phyloP scores from a whole-genome alignment of 495 filamentous ascomycete genomes.

The Saxophila tyrrhenica region DNA sequence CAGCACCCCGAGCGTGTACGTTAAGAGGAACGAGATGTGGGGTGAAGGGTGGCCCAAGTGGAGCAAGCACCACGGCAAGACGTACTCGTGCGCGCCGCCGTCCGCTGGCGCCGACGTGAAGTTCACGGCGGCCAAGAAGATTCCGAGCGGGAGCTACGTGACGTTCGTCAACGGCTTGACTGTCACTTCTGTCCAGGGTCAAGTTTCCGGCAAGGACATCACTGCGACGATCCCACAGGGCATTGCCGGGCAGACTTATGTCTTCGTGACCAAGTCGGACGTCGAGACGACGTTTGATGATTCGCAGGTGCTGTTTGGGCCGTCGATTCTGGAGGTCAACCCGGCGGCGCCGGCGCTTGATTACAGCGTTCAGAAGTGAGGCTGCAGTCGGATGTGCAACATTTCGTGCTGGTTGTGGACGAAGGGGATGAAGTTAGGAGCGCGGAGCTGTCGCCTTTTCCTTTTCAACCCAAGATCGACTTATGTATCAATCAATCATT shows the following conservation, averaged over 20 bases:
- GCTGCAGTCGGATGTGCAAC: not conserved
- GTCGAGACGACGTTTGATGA: constrained; percentile 1
- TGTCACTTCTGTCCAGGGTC: constrained; percentile 1
- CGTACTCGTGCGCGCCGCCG: not conserved
- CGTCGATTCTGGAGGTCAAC: constrained; percentile 12
- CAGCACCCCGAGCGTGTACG: not conserved
- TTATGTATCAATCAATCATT: too few relatives aligned
- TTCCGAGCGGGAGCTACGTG: not conserved
- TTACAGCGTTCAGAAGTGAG: not conserved
- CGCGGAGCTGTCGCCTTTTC: too few relatives aligned
- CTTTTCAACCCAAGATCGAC: too few relatives aligned
- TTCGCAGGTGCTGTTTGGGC: constrained; percentile 1
- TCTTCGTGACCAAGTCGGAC: constrained; percentile 5
- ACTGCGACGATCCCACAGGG: not conserved
- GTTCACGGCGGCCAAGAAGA: not conserved
- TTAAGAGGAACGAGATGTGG: not conserved
- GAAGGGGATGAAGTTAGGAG: too few relatives aligned
- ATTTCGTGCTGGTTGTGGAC: not conserved
- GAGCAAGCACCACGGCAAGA: not conserved
- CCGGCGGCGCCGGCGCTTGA: constrained; percentile 1
- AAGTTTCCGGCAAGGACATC: constrained; percentile 3
- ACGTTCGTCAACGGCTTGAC: constrained; percentile 5
- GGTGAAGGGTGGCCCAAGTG: not conserved
- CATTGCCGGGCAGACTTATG: constrained; percentile 9
- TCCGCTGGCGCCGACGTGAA: not conserved